These are phyloP conservation scores for Craterostigma plantagineum DNA, from an alignment of 257 asterid species.

Conservation along the genomic window DNA sequence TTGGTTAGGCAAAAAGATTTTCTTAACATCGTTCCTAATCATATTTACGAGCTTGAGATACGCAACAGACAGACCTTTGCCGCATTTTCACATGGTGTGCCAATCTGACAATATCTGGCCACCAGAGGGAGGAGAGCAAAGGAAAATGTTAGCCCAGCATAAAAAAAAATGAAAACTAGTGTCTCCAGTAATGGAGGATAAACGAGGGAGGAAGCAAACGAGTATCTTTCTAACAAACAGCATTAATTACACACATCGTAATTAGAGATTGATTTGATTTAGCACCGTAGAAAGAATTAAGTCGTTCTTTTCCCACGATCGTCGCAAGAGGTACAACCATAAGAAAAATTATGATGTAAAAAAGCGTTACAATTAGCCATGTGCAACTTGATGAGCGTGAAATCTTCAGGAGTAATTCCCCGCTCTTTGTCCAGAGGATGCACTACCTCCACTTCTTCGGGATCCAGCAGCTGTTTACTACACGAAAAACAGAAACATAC, in stretches of 20 bases:
- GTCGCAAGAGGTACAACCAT: too few species aligned
- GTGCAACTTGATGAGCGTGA: conserved; percentile 77
- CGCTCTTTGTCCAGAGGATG: conserved; percentile 62
- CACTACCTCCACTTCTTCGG: conserved; percentile 68
- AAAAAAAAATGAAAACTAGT: neutral
- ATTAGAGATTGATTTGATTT: too few species aligned
- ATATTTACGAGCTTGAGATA: too few species aligned
- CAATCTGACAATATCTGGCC: conserved; percentile 72
- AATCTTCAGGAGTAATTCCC: conserved; percentile 72
- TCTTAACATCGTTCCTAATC: too few species aligned
- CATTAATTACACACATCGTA: too few species aligned
- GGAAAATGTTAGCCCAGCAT: too few species aligned
- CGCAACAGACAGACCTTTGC: conserved; percentile 83
- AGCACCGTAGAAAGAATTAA: neutral
- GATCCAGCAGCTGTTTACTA: conserved; percentile 73
- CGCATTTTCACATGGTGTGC: conserved; percentile 81
- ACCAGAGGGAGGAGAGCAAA: too few species aligned
- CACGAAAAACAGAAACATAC: conserved; percentile 2
- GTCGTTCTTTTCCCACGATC: neutral
- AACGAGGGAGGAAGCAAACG: neutral
- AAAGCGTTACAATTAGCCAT: conserved; percentile 79
- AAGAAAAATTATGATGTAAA: too few species aligned
- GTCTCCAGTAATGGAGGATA: conserved; percentile 1
- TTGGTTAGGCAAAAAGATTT: neutral
- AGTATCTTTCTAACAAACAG: too few species aligned